Base-by-base conservation (phyloP, 2,329 filamentous ascomycete genomes). In the Lachnum nothofagi region DNA sequence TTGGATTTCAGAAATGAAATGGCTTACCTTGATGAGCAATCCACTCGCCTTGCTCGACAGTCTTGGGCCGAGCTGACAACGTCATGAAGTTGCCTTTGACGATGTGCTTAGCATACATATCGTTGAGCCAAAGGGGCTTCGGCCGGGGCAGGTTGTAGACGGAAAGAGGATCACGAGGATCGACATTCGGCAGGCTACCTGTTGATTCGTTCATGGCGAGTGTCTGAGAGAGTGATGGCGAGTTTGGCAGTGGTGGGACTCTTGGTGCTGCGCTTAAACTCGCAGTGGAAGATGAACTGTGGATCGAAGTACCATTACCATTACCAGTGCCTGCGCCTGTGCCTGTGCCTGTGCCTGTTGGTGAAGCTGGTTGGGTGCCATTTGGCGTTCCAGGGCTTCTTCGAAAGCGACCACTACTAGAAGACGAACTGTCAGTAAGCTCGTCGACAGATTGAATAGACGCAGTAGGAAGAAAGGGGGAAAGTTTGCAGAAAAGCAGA, bases 11-110 rank as follows among this genome's bases (percentile, higher is more conserved):
- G 34, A 10, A 8, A 12, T 42, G 4, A 17, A 12, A 31, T 19
- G 20, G 39, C 72, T 65, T 76, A 95, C 91, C 84, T 76, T 96
- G 91, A 68, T 96, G 89, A 55, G 91, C 91, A 60, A 96, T 79
- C 91, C 91, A 97, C 70, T 97, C 91, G 58, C 89, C 91, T 65
- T 89, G 83, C 63, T 96, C 91, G 39, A 96, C 88, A 48, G 93
- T 91, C 73, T 91, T 91, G 19, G 91, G 91, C 65, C 91, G 86
- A 42, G 90, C 89, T 62, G 91, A 94, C 51, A 97, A 72, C 9
- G 91, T 96, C 85, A 95, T 89, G 67, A 97, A 96, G 72, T 96
- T 97, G 51, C 91, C 91, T 73, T 91, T 95, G 63, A 96, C 91
- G 57, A 95, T 95, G 63, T 95, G 83, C 65, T 85, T 87, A 46